Evolutionary conservation across 2,329 filamentous ascomycete genomes (phyloP), one percentile per base, ranked within the genome.

Genomic region (Tolypocladium guangdongense): DNA sequence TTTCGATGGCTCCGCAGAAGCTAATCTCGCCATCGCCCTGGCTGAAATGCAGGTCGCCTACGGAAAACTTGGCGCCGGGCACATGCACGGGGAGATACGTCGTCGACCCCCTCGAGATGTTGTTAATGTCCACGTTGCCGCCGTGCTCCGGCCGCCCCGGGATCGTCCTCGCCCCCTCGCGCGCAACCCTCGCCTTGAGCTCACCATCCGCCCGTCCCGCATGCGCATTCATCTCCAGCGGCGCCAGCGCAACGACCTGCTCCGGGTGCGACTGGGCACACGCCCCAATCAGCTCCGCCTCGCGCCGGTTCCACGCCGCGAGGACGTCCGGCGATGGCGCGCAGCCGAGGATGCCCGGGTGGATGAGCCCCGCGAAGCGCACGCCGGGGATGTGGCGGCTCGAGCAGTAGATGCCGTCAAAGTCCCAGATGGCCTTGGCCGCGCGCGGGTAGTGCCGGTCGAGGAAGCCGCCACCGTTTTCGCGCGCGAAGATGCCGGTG

Each of bases 121-220:
- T 93, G 73, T 95, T 95, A 68, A 95, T 93, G 60, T 96, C 90
- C 65, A 89, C 93, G 63, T 95, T 95, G 0, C 90, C 91, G 16
- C 91, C 91, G 61, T 95, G 87, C 63, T 95, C 90, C 0, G 90
- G 89, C 0, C 90, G 76, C 2, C 90, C 85, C 0, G 90, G 90
- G 49, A 96, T 86, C 0, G 91, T 96, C 38, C 91, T 73, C 1
- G 91, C 91, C 1, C 90, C 90, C 63, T 96, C 89, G 12, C 70
- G 75, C 0, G 82, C 88, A 24, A 96, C 78, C 64, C 83, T 88
- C 39, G 78, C 77, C 58, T 79, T 84, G 33, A 88, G 63, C 0
- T 75, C 74, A 0, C 71, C 78, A 0, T 74, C 71, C 0, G 85
- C 86, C 8, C 70, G 71, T 3, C 90, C 90, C 0, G 87, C 86